Evolutionary conservation across 2,329 filamentous ascomycete species (phyloP).

Genomic region (Pyricularia grisea): DNA sequence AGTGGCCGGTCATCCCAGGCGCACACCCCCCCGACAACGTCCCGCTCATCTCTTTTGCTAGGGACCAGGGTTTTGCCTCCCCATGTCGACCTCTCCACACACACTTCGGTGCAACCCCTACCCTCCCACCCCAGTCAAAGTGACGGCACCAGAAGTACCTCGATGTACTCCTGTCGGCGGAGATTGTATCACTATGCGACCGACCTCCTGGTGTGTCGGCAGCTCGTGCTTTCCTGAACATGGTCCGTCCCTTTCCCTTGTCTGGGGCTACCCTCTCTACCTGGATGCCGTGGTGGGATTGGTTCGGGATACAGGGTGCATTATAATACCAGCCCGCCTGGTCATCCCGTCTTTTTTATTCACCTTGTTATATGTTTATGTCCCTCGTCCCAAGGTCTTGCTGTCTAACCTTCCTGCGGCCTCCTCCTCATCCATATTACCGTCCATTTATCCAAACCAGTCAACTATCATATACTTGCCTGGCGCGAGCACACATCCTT

Average conservation of each 20-base stretch:
- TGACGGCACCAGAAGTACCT: constrained; percentile 2
- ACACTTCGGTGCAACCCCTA: not conserved
- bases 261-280: constrained; percentile 1
- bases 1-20: not conserved
- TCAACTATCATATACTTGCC: constrained; percentile 14
- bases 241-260: not conserved
- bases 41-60: not conserved
- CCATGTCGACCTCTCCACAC: not conserved
- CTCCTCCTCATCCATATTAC: constrained; percentile 29
- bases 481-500: not conserved
- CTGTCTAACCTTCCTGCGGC: constrained; percentile 23
- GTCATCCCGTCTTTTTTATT: constrained; percentile 5
- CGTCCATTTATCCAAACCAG: constrained; percentile 30
- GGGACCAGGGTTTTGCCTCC: not conserved
- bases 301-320: constrained; percentile 3
- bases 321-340: constrained; percentile 4
- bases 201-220: not conserved
- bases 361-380: constrained; percentile 1
- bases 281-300: not conserved
- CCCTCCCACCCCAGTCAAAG: not conserved
- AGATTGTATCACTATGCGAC: not conserved
- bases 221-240: not conserved
- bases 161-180: not conserved
- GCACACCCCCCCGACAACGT: not conserved
- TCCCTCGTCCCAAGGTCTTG: constrained; percentile 16